Evolutionary conservation across 108 stramenopile species (phyloP), one percentile per base, ranked within the genome.

Genomic region (Pelagomonas calceolata): DNA sequence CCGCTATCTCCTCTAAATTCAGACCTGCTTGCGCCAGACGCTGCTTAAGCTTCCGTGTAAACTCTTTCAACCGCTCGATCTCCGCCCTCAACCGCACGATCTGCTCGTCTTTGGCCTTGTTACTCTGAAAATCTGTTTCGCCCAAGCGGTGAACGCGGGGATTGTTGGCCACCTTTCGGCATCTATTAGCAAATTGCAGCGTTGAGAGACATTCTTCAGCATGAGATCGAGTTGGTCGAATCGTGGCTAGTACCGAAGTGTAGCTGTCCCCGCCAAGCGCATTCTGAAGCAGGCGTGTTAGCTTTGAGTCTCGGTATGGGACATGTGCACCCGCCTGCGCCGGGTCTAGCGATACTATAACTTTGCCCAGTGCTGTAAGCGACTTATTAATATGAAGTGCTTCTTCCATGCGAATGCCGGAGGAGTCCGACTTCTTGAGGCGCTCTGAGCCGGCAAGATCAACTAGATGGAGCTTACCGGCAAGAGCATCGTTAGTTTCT

Each of bases 101-200:
- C 39, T 64, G 75, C 63, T 68, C 65, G 29, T 76, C 75, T 60
- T 67, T 73, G 63, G 34, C 65, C 39, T 71, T 60, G 26, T 33
- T 34, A 26, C 31, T 33, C 15, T 39, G 31, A 21, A 34, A n/a
- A 3, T 70, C 51, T 32, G 69, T 37, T 31, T 67, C 69, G 30
- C 60, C 63, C 31, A 65, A 34, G 63, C 67, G 45, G 66, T 79
- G 75, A 0, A 79, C 74, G 35, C 34, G 45, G 17, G 78, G 78
- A 30, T 69, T 46, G 67, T 74, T 79, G 29, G 64, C 37, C 14
- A 79, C 71, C 31, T 30, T 46, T 33, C 93, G 83, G 29, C 93
- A 92, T 51, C 95, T 86, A 36, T 91, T 92, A n/a, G 97, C 98
- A 78, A 98, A 99, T 75, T 96, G 95, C 7, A 99, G 88, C 43